These are phyloP conservation scores for Didymella lethalis DNA, from an alignment of 2,329 filamentous ascomycete genomes.

Conservation along the genomic window DNA sequence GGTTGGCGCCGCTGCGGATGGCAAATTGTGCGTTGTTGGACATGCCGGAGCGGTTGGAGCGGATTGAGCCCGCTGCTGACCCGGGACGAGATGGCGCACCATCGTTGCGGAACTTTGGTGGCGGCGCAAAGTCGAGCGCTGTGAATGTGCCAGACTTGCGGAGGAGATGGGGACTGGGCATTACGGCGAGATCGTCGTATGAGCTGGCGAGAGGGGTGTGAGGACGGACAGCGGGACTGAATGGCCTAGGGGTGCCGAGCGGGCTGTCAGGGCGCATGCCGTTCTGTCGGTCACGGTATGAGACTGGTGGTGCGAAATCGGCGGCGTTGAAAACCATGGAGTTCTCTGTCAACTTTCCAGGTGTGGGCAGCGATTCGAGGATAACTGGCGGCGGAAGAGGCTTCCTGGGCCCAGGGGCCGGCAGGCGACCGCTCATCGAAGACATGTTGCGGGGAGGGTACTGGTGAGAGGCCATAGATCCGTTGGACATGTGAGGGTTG, in stretches of 20 bases:
- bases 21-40: constrained; percentile 73
- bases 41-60: constrained; percentile 79
- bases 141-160: constrained; percentile 83
- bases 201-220: constrained; percentile 82
- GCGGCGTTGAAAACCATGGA: constrained; percentile 71
- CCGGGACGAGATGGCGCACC: constrained; percentile 39
- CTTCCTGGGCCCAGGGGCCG: constrained; percentile 57
- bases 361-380: constrained; percentile 81
- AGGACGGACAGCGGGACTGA: constrained; percentile 74
- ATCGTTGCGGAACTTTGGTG: constrained; percentile 70
- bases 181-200: constrained; percentile 83
- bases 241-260: constrained; percentile 68
- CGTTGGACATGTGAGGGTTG: constrained; percentile 57
- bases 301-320: constrained; percentile 84
- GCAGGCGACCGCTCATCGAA: constrained; percentile 50
- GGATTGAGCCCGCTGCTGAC: constrained; percentile 60
- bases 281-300: constrained; percentile 68
- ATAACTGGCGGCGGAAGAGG: constrained; percentile 75
- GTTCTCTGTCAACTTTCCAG: constrained; percentile 84
- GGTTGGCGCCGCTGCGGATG: constrained; percentile 82
- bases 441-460: constrained; percentile 52
- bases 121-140: constrained; percentile 80
- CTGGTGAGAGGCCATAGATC: constrained; percentile 58
- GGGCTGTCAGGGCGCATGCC: constrained; percentile 70
- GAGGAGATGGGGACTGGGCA: constrained; percentile 85